phyloP scores from a whole-genome alignment of 2,329 filamentous ascomycete species.

The Cercospora nicotianae region DNA sequence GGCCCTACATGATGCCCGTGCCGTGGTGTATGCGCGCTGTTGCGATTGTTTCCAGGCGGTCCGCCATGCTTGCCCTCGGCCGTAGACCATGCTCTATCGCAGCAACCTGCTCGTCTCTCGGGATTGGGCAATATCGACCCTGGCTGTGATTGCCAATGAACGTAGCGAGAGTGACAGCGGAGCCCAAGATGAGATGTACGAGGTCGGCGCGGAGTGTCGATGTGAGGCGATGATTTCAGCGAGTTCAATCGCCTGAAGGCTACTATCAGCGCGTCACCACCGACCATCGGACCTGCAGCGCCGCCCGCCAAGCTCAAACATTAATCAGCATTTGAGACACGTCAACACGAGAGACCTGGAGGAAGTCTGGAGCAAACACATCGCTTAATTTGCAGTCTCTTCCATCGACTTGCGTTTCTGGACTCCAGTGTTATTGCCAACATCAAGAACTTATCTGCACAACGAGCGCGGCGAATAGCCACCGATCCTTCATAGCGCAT shows the following conservation, averaged over 20 bases:
- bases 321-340: not conserved
- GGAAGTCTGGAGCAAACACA: not conserved
- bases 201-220: not conserved
- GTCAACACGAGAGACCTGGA: not conserved
- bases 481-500: too few species aligned
- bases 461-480: too few species aligned
- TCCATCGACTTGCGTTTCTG: not conserved
- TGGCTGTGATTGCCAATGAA: not conserved
- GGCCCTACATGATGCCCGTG: conserved; percentile 30
- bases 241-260: not conserved
- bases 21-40: conserved; percentile 33
- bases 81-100: conserved; percentile 59
- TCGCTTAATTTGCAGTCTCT: not conserved
- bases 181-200: not conserved
- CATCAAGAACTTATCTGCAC: too few species aligned
- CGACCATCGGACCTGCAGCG: conserved; percentile 1
- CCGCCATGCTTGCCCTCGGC: conserved; percentile 66
- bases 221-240: not conserved
- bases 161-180: not conserved
- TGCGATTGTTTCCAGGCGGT: conserved; percentile 48
- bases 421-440: too few species aligned
- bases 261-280: not conserved
- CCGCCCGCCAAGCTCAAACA: not conserved
- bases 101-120: not conserved
- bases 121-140: not conserved